phyloP scores from a whole-genome alignment of 805 yeast species.

The Peterozyma toletana region DNA sequence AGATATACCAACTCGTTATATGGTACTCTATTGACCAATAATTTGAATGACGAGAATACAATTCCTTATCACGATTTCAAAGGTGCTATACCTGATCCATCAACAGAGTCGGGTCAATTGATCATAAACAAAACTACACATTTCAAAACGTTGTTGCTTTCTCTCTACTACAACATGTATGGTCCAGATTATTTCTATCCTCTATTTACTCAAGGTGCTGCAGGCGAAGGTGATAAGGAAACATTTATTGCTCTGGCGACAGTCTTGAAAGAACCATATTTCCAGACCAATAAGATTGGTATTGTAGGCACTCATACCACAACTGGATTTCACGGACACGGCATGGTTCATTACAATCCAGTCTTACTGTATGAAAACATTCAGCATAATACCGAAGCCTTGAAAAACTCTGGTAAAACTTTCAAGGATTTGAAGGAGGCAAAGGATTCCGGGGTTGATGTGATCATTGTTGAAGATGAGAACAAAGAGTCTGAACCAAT shows the following conservation, averaged over 20 bases:
- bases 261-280: conserved; percentile 36
- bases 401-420: conserved; percentile 7
- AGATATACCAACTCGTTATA: conserved; percentile 1
- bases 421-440: no score
- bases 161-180: conserved; percentile 48
- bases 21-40: neutral
- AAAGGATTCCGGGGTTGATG: conserved; percentile 15
- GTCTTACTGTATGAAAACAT: conserved; percentile 25
- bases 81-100: conserved; percentile 49
- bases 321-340: conserved; percentile 37
- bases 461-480: conserved; percentile 39
- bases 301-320: conserved; percentile 37
- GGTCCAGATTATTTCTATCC: conserved; percentile 56
- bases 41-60: conserved; percentile 9
- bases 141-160: conserved; percentile 40
- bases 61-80: conserved; percentile 46
- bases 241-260: conserved; percentile 57
- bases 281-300: conserved; percentile 32
- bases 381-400: conserved; percentile 25
- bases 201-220: conserved; percentile 50
- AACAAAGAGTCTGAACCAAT: conserved; percentile 13
- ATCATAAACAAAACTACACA: conserved; percentile 47
- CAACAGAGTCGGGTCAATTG: conserved; percentile 56
- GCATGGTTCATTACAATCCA: conserved; percentile 53
- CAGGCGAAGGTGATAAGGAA: conserved; percentile 69